Percentiles rank a stretch among this genome's conserved stretches.
Evolutionary conservation across 768 basidiomycete genomes (phyloP).

Genomic region (Boletus eberwhitei): DNA sequence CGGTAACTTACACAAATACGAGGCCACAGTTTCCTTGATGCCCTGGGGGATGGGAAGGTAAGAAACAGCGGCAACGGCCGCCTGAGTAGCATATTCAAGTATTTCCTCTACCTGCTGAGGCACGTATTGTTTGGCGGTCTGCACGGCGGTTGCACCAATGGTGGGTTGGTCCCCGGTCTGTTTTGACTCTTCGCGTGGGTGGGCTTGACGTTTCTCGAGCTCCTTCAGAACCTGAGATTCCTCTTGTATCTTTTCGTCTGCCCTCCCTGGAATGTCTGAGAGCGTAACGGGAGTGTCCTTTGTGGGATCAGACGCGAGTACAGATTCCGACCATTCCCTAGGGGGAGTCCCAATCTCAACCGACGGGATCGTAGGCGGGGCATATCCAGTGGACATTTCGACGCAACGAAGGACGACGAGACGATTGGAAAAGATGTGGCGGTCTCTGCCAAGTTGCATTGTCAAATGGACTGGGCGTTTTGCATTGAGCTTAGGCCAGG

Average conservation of each 20-base stretch:
- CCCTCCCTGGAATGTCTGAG: not conserved
- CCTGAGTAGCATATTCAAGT: not conserved
- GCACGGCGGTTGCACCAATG: not conserved
- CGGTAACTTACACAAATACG: slow-evolving; percentile 12
- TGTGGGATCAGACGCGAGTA: slow-evolving; percentile 10
- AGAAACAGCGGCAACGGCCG: not conserved
- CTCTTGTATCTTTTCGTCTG: not conserved
- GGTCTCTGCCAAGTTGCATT: not conserved
- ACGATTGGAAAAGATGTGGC: not conserved
- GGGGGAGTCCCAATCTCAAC: slow-evolving; percentile 18
- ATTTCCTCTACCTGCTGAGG: not conserved
- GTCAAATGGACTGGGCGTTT: not conserved
- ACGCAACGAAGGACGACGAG: not conserved
- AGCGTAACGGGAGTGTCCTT: slow-evolving; percentile 3
- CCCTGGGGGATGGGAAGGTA: slow-evolving; percentile 1
- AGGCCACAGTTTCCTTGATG: not conserved
- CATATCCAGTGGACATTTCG: slow-evolving; percentile 9
- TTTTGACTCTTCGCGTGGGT: not conserved
- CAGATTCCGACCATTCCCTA: slow-evolving; percentile 16
- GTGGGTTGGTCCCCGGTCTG: not conserved
- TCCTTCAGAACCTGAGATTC: not conserved
- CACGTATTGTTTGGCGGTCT: slow-evolving; percentile 1
- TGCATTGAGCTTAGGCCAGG: slow-evolving; percentile 7
- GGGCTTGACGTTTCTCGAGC: not conserved
- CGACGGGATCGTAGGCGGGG: slow-evolving; percentile 17